phyloP scores from a whole-genome alignment of 2,329 filamentous ascomycete genomes.

The Botrytis elliptica region DNA sequence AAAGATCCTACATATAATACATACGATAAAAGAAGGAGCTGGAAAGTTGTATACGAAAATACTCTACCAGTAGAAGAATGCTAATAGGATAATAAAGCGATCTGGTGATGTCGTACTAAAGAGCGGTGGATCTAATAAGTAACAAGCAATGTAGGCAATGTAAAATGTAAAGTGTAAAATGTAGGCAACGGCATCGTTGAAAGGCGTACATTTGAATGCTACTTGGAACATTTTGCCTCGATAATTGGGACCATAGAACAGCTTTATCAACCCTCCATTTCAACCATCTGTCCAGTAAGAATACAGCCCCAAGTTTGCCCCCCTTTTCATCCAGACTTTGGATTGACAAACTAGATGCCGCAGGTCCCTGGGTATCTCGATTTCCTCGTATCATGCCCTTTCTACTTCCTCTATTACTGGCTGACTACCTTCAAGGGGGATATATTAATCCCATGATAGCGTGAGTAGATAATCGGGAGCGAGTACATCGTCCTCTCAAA shows the following conservation, averaged over 20 bases:
- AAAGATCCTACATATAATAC: not conserved
- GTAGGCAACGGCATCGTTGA: not conserved
- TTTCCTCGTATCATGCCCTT: not conserved
- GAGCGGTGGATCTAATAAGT: not conserved
- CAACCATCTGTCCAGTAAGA: not conserved
- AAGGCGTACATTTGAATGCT: not conserved
- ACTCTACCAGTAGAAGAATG: not conserved
- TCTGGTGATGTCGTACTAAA: not conserved
- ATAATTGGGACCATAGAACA: not conserved
- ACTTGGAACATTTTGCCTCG: conserved; percentile 1
- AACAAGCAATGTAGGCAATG: not conserved
- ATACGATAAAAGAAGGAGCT: not conserved
- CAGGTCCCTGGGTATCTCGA: conserved; percentile 31
- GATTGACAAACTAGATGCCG: conserved; percentile 27
- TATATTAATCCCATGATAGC: not conserved
- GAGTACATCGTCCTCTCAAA: not conserved
- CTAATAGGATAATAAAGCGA: not conserved
- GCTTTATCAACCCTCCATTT: not conserved
- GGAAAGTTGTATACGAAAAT: not conserved
- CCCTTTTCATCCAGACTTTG: not conserved
- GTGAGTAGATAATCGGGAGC: not conserved
- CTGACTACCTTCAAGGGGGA: not conserved
- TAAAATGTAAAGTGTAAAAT: too few species aligned
- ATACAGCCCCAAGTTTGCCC: not conserved
- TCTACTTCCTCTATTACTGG: not conserved